Evolutionary conservation across 768 basidiomycete genomes (phyloP), one percentile per base, ranked within the genome.

Genomic region (Termitomyces titanicus): DNA sequence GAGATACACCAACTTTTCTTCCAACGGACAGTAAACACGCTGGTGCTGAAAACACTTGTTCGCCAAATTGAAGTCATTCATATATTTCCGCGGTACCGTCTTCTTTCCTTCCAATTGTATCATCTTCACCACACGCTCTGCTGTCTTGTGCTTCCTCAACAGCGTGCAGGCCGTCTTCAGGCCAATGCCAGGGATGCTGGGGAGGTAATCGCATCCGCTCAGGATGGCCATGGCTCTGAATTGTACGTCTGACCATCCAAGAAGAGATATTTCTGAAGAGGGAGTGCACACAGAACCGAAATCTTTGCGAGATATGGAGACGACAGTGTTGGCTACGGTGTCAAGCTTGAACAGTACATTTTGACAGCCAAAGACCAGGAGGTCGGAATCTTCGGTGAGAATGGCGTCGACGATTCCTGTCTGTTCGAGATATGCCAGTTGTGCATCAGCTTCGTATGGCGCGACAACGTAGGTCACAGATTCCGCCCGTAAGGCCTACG

Each of bases 361-460:
- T 61, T 80, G 80, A 72, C 94, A 96, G n/a, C 96, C 97, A 65
- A 97, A 98, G 46, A 99, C 95, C 56, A 98, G 86, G 27, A 99
- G 78, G 70, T 99, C 97, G 0, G 95, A 98, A 72, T 98, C 97
- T 72, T 99, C 97, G 1, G 97, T 98, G 61, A 99, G 81, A 68
- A 99, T 88, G 2, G 86, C 97, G 67, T 95, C 88, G 38, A 94
- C 91, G 33, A 90, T 64, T 17, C 92, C 92, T 40, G 76, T 69
- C 47, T 82, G 83, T 66, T 98, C 97, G 42, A 99, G 81, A 71
- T 89, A 98, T 43, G 92, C 89, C 54, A 99, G 81, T 69, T 99
- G 97, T 1, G 97, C 94, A 65, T 99, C 97, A 0, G 97, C 97
- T 76, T 99, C 97, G 69, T 98, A 99, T 0, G 97, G 97, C 4